Base-by-base conservation (phyloP, 768 basidiomycete species). In the Pleurotus pulmonarius region DNA sequence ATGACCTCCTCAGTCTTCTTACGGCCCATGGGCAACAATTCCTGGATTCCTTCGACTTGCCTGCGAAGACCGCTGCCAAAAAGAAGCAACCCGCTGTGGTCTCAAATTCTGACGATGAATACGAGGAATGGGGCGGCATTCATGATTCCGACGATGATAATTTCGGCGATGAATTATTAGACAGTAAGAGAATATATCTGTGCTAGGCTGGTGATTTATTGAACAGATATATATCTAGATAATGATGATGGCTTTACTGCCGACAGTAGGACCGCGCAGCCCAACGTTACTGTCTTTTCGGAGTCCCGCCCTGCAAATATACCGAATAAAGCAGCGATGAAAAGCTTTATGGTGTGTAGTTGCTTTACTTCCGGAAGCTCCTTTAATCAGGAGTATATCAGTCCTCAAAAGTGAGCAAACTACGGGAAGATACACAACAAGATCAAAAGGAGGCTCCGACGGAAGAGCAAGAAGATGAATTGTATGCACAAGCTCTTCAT, bases 321-420 rank as follows among this genome's bases (percentile, higher is more conserved):
- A 59, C 61, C 7, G 22, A 61, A 38, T 26, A 83, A 75, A 67
- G 69, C 73, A 3, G 77, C 80, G 46, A 79, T 73, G 68, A 90
- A 81, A 64, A 77, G 85, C 0, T 92, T 93, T 65, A 92, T 93
- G 90, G 91, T 90, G 64, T 56, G 73, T 65, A 52, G 5, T 18
- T 4, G 46, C 13, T 25, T 24, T 38, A 39, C 22, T n/a, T 46
- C 60, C 41, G 56, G 57, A 15, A 34, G 11, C 29, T 4, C 29
- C 29, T 9, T 9, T 34, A 34, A 34, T 11, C 8, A 34, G 3
- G 11, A 11, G 11, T 46, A 48, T 54, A 43, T 11, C 58, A 92
- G 91, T 94, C 91, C 3, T 90, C 92, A 20, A 92, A 87, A 71
- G 80, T 90, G 20, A 77, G 81, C 16, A 86, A 83, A 62, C 58